These are phyloP conservation scores for Acanthamoeba triangularis DNA, from an alignment of 208 protist species.

Conservation along the genomic window DNA sequence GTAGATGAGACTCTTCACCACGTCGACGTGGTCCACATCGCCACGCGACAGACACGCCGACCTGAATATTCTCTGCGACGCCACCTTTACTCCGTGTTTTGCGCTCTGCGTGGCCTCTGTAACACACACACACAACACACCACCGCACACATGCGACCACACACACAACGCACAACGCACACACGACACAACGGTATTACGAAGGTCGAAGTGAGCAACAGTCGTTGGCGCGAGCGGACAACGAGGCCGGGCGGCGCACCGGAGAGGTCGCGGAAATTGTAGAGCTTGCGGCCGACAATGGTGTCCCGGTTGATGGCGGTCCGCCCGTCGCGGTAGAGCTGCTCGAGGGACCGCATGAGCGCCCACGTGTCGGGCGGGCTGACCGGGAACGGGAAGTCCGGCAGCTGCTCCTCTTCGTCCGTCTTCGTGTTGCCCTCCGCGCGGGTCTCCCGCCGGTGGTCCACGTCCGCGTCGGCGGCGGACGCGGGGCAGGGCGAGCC, in stretches of 20 bases:
- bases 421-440: neutral
- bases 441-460: neutral
- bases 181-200: neutral
- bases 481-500: neutral
- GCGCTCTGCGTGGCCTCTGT: neutral
- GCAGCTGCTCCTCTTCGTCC: neutral
- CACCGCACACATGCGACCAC: neutral
- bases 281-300: constrained; percentile 29
- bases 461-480: neutral
- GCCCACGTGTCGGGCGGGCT: neutral
- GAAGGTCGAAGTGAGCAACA: neutral
- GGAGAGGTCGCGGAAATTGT: constrained; percentile 46
- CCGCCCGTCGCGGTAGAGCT: neutral
- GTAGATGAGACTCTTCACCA: neutral
- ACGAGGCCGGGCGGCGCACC: neutral
- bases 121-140: neutral
- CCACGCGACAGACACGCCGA: constrained; percentile 45
- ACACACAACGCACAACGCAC: neutral
- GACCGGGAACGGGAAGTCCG: neutral
- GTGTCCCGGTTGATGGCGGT: neutral
- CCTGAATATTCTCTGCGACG: neutral
- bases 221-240: neutral
- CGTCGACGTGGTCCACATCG: constrained; percentile 41
- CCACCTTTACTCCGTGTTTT: neutral
- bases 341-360: neutral